Base-by-base conservation (phyloP, 257 asterid species). In the Penstemon davidsonii region DNA sequence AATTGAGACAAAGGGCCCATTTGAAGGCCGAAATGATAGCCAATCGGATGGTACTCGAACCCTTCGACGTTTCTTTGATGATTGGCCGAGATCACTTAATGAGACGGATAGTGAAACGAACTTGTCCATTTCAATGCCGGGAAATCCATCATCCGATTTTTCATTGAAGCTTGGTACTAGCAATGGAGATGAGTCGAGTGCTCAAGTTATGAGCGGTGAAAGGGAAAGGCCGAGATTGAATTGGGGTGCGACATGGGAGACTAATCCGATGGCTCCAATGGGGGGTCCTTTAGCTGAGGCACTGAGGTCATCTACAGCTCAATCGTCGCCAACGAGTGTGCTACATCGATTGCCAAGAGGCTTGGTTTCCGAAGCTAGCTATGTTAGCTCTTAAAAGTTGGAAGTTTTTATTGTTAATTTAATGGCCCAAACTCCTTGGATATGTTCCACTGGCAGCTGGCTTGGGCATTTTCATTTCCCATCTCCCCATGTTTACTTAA, bases 251-350 rank as follows among this genome's bases (percentile, higher is more conserved):
- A 41, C 69, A 0, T 82, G 95, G 92, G 88, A 75, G 55, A 69
- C 78, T 12, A 77, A 51, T 62, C 83, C 75, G 45, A 80, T 55
- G 8, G 76, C 84, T 9, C 75, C 92, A 5, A 76, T 88, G 88
- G 92, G 96, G 0, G 97, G 96, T 5, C 97, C 99, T 25, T 76
- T 93, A 18, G 99, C 95, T 0, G 99, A 93, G 85, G 99, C 94
- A 4, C 54, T 93, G 76, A 75, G 96, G 67, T 86, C 92, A 0
- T 88, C 96, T 0, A 73, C 47, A n/a, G 70, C 95, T 36, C 74
- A 58, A 39, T 82, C 93, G 0, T 90, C 95, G 1, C 98, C 96
- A 5, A 88, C 90, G 0, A 92, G 98, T 18, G 93, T 90, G 68
- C 80, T 89, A 53, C 87, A 81, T 64, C 89, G 81, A 3, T 13